A percentile compares a stretch with the other conserved stretches of the same genome.
phyloP scores from a whole-genome alignment of 2,329 filamentous ascomycete genomes.

The Penicillium sp. region DNA sequence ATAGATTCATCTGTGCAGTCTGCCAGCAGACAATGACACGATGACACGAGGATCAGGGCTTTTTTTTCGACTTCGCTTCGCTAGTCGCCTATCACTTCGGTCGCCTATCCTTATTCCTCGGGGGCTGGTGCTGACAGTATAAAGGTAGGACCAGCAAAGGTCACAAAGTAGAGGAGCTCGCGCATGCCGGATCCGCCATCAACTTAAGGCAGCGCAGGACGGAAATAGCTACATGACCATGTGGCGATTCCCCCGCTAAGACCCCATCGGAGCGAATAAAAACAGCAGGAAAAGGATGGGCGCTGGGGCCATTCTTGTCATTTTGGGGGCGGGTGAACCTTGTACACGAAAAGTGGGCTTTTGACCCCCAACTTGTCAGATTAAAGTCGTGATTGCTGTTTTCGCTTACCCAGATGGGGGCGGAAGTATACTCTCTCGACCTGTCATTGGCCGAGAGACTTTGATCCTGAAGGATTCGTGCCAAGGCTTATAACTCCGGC shows the following conservation, averaged over 20 bases:
- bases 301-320: not conserved
- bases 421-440: not conserved
- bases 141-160: not conserved
- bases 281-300: not conserved
- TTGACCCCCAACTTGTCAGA: not conserved
- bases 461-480: not conserved
- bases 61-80: not conserved
- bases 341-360: not conserved
- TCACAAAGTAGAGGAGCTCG: not conserved
- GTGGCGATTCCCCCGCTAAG: not conserved
- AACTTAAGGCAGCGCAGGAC: not conserved
- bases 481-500: not conserved
- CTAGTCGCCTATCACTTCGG: not conserved
- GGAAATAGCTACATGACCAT: not conserved
- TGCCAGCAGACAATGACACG: not conserved
- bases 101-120: too few species aligned
- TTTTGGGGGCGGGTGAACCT: not conserved
- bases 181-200: not conserved
- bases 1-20: not conserved
- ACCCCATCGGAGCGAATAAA: not conserved
- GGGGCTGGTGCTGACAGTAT: not conserved
- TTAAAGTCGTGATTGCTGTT: not conserved
- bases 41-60: not conserved
- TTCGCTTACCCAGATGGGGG: not conserved
- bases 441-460: not conserved